Evolutionary conservation across 2,329 filamentous ascomycete genomes (phyloP).

Genomic region (Ascochyta koolunga): DNA sequence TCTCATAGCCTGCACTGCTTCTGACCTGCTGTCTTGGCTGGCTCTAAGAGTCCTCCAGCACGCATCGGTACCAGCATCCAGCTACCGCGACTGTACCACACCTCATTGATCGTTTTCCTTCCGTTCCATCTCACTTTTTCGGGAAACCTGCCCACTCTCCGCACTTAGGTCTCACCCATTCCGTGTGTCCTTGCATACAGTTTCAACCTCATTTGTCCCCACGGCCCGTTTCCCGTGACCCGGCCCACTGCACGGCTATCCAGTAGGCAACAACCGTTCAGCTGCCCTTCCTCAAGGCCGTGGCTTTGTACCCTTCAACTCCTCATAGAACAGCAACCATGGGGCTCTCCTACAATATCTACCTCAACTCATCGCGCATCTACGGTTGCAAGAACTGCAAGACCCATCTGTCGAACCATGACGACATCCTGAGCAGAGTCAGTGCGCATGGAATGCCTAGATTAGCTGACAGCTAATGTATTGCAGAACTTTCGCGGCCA

Average conservation of each 20-base stretch:
- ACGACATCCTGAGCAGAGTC: constrained; percentile 94
- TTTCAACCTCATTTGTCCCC: constrained; percentile 6
- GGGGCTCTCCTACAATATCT: constrained; percentile 91
- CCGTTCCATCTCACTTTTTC: background rate
- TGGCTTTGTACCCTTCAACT: background rate
- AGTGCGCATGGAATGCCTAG: constrained; percentile 36
- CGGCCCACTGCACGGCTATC: constrained; percentile 6
- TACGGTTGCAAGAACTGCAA: constrained; percentile 94
- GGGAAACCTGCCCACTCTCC: background rate
- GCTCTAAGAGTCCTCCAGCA: background rate
- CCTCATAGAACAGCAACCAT: constrained; percentile 54
- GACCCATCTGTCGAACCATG: constrained; percentile 91
- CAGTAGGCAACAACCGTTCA: background rate
- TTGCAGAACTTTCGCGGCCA: constrained; percentile 94
- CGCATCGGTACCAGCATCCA: background rate
- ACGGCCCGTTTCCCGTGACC: constrained; percentile 1
- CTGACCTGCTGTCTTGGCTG: background rate
- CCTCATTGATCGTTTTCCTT: background rate
- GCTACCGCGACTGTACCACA: background rate
- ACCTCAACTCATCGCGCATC: constrained; percentile 84
- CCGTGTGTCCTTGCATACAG: no score
- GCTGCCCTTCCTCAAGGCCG: background rate
- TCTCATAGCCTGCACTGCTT: background rate
- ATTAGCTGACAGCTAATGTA: constrained; percentile 10
- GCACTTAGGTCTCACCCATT: no score